These are phyloP conservation scores for Blepharisma stoltei DNA, from an alignment of 73 alveolate species.

Conservation along the genomic window DNA sequence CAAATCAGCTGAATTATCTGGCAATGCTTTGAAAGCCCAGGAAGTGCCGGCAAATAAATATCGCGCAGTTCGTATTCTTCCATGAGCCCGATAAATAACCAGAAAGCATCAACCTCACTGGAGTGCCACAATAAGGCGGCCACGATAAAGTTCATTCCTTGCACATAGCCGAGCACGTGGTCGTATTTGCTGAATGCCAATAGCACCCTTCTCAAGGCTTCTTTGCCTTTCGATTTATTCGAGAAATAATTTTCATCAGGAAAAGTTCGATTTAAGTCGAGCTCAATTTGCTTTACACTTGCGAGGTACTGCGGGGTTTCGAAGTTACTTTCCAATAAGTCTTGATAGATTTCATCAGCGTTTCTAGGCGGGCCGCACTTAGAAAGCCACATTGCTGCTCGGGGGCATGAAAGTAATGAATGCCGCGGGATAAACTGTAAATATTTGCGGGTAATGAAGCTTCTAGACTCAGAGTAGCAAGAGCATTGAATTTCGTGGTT, in stretches of 20 bases:
- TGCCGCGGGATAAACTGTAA: background rate
- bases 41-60: constrained; percentile 60
- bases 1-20: constrained; percentile 41
- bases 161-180: constrained; percentile 58
- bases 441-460: background rate
- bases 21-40: constrained; percentile 71
- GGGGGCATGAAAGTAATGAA: constrained; percentile 2
- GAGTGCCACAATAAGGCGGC: constrained; percentile 82
- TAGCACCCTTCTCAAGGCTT: constrained; percentile 26
- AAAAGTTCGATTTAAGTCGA: constrained; percentile 25
- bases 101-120: constrained; percentile 78
- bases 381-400: constrained; percentile 15
- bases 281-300: constrained; percentile 12
- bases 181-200: constrained; percentile 58
- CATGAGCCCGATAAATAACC: constrained; percentile 80
- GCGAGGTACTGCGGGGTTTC: background rate
- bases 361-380: constrained; percentile 19
- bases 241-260: constrained; percentile 33
- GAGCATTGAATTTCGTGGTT: constrained; percentile 15
- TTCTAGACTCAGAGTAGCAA: background rate
- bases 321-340: background rate
- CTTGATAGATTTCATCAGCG: background rate
- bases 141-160: constrained; percentile 91
- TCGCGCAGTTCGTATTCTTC: constrained; percentile 79
- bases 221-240: background rate